Evolutionary conservation across 257 asterid genomes (phyloP).

Genomic region (Nicotiana tabacum): DNA sequence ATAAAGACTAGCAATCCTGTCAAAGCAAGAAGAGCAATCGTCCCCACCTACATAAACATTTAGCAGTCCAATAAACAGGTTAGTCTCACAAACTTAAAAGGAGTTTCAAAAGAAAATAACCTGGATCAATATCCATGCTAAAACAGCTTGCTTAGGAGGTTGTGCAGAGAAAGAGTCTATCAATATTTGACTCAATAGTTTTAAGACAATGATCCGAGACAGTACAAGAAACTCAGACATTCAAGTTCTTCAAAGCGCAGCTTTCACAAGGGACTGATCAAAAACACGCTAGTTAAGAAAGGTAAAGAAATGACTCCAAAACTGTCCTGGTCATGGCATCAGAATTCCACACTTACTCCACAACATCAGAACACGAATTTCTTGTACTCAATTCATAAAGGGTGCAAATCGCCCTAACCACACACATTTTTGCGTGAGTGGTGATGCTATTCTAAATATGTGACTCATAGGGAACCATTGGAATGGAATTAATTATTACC

Average conservation of each 20-base stretch:
- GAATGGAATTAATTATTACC: neutral
- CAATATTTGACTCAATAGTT: neutral
- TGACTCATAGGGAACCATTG: neutral
- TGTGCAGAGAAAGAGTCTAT: neutral
- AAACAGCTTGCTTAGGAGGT: neutral
- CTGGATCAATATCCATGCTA: neutral
- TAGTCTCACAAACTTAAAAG: neutral
- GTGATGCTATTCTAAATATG: neutral
- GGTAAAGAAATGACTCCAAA: neutral
- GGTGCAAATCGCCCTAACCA: neutral
- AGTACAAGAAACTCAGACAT: neutral
- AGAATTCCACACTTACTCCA: neutral
- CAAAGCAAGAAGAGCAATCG: slow-evolving; percentile 48
- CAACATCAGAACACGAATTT: neutral
- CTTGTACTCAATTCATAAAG: neutral
- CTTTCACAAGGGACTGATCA: neutral
- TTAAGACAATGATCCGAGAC: neutral
- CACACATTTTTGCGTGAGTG: neutral
- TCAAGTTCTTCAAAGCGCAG: neutral
- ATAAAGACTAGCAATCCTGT: slow-evolving; percentile 59
- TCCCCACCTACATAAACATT: slow-evolving; percentile 53
- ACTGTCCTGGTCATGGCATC: neutral
- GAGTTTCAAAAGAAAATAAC: neutral
- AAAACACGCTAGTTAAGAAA: neutral
- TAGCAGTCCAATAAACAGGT: neutral